Conservation (phyloP, 2,329 filamentous ascomycete species). For the Penicillium italicum region DNA sequence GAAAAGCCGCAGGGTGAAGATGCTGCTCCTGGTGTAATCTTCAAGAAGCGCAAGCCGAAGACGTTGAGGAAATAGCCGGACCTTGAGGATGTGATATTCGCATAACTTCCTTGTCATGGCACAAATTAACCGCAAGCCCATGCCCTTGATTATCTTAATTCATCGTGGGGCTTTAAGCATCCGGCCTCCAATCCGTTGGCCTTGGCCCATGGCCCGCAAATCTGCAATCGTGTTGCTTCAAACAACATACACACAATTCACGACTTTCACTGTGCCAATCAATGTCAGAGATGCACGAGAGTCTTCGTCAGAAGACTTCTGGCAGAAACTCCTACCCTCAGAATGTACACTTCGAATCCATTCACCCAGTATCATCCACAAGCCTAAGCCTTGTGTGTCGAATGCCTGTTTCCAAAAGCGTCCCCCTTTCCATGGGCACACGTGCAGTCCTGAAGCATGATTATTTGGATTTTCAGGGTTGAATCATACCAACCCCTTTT, state of each 20-base stretch:
- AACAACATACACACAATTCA: not conserved
- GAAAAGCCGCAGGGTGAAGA: conserved; percentile 22
- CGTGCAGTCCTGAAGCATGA: not conserved
- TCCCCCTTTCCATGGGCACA: not conserved
- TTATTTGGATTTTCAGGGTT: not conserved
- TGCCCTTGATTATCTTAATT: not conserved
- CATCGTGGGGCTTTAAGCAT: not conserved
- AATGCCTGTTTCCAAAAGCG: not conserved
- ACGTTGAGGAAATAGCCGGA: conserved; percentile 35
- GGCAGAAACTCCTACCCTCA: not conserved
- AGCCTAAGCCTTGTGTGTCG: not conserved
- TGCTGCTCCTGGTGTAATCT: conserved; percentile 36
- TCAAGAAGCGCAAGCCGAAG: conserved; percentile 51
- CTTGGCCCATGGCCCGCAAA: not conserved
- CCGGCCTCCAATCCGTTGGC: not conserved
- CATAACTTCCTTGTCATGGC: not conserved
- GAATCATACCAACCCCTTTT: not conserved
- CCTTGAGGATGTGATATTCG: not conserved
- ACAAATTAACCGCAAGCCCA: not conserved
- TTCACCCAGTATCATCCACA: not conserved
- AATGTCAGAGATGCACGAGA: not conserved
- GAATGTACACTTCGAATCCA: not conserved
- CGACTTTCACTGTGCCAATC: not conserved
- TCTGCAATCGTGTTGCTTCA: not conserved
- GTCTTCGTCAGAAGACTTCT: not conserved